Conservation (phyloP, 139 green algal genomes). For the Chlorella sp. region DNA sequence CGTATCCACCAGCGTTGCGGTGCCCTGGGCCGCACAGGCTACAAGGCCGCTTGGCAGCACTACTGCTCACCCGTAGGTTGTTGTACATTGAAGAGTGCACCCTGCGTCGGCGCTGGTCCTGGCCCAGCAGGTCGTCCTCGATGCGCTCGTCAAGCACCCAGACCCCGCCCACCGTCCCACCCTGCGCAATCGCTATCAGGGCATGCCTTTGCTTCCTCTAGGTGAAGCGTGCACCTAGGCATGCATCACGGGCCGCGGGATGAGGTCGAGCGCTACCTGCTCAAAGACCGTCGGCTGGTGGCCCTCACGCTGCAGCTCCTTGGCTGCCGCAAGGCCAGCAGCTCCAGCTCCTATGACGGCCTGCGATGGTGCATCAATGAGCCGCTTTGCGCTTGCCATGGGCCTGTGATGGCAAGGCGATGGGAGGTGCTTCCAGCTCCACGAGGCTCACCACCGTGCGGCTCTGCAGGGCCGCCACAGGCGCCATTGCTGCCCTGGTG, state of each 20-base stretch:
- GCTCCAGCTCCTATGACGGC: slow-evolving; percentile 70
- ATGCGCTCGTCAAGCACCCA: slow-evolving; percentile 46
- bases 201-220: no score
- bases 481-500: no score
- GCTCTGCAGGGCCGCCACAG: no score
- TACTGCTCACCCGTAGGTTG: background rate
- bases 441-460: no score
- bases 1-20: background rate
- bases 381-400: no score
- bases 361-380: no score
- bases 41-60: background rate
- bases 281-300: slow-evolving; percentile 63
- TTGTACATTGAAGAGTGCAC: background rate
- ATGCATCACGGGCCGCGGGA: no score
- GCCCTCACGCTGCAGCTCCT: slow-evolving; percentile 52
- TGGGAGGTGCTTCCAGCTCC: no score
- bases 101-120: background rate
- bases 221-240: no score
- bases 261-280: no score
- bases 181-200: background rate
- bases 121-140: slow-evolving; percentile 33
- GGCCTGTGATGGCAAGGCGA: no score
- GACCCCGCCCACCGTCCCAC: slow-evolving; percentile 41
- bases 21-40: background rate
- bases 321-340: slow-evolving; percentile 54